A percentile compares a stretch with the other conserved stretches of the same genome.
Conservation (phyloP, 2,329 filamentous ascomycete genomes). For the Tolypocladium album region DNA sequence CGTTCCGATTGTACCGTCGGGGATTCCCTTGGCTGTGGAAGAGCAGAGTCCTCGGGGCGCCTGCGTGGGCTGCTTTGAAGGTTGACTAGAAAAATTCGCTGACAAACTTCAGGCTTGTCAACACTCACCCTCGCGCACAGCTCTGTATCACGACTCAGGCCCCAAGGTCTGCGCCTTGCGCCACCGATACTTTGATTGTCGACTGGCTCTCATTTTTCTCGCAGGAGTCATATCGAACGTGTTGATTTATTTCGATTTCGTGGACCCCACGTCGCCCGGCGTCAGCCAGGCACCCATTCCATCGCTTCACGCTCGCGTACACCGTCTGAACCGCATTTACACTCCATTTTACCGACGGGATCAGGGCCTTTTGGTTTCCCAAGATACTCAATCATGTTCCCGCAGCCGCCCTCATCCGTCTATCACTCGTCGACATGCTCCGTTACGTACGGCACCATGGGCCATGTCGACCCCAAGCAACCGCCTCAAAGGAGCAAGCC, state of each 20-base stretch:
- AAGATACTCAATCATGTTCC: constrained; percentile 27
- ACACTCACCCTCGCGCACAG: neutral
- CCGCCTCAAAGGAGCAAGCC: constrained; percentile 64
- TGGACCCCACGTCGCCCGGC: neutral
- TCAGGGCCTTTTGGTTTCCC: neutral
- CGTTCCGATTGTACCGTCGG: neutral
- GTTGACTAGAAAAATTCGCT: neutral
- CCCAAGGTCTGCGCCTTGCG: neutral
- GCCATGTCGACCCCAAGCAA: constrained; percentile 60
- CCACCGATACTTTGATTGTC: neutral
- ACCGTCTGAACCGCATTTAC: neutral
- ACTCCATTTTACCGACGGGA: neutral
- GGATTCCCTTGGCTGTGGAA: neutral
- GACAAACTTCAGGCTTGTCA: neutral
- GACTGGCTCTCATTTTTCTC: no score
- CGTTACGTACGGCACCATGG: constrained; percentile 58
- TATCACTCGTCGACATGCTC: constrained; percentile 58
- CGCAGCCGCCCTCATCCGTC: constrained; percentile 30
- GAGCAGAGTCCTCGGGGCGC: neutral
- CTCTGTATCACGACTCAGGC: neutral
- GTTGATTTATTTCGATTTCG: neutral
- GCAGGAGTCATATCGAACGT: neutral
- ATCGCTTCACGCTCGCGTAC: neutral
- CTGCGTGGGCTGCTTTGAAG: neutral
- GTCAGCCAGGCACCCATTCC: neutral